Percentiles rank a stretch among this genome's conserved stretches.
Evolutionary conservation across 208 protist genomes (phyloP).

Genomic region (Angomonas ambiguus): DNA sequence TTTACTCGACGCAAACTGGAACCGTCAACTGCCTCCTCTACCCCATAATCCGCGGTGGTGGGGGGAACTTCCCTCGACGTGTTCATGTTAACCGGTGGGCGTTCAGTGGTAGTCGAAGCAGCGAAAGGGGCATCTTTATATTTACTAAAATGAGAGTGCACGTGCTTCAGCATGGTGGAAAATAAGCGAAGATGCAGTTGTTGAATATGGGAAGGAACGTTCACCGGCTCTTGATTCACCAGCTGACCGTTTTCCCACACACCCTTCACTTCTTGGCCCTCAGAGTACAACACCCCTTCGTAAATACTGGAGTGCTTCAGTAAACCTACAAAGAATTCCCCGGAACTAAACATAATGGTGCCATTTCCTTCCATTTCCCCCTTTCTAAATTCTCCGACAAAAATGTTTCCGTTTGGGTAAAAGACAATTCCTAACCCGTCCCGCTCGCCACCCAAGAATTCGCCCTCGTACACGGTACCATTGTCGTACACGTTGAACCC

Average conservation of each 20-base stretch:
- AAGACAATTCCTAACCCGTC: slow-evolving; percentile 57
- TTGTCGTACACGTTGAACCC: slow-evolving; percentile 25
- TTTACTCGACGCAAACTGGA: neutral
- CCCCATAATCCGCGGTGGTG: neutral
- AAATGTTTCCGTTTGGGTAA: slow-evolving; percentile 61
- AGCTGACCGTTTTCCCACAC: slow-evolving; percentile 33
- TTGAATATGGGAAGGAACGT: slow-evolving; percentile 21
- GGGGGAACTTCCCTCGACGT: neutral
- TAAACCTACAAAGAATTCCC: slow-evolving; percentile 51
- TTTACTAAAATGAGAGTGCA: slow-evolving; percentile 15
- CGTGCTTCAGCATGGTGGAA: slow-evolving; percentile 30
- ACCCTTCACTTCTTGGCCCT: slow-evolving; percentile 25
- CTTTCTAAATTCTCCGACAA: slow-evolving; percentile 39
- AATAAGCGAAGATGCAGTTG: slow-evolving; percentile 34
- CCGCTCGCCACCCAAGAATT: slow-evolving; percentile 30
- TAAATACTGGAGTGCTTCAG: slow-evolving; percentile 32
- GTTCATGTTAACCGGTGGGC: neutral
- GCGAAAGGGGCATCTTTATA: neutral
- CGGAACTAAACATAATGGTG: slow-evolving; percentile 48
- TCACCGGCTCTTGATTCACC: slow-evolving; percentile 19
- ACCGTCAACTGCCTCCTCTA: neutral
- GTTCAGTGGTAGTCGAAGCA: neutral
- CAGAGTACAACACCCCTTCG: slow-evolving; percentile 33
- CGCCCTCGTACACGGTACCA: slow-evolving; percentile 56
- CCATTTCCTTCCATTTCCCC: slow-evolving; percentile 54